Evolutionary conservation across 1,139 yeast genomes (phyloP).

Genomic region (Yamadazyma sp.): DNA sequence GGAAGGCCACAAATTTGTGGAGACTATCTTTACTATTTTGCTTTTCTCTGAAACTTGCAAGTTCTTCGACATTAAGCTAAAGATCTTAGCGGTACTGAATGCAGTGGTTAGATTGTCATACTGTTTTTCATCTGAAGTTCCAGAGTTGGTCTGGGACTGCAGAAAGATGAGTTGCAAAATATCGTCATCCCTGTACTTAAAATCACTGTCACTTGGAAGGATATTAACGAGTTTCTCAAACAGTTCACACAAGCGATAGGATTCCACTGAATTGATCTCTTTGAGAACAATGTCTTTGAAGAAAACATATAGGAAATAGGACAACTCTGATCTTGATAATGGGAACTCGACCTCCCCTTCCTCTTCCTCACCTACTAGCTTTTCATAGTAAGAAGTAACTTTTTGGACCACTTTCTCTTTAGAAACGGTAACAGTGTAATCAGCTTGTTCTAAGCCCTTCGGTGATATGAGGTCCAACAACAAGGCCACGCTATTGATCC

Average conservation of each 20-base stretch:
- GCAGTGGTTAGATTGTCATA: slow-evolving; percentile 26
- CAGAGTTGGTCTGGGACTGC: slow-evolving; percentile 16
- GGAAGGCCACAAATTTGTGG: slow-evolving; percentile 48
- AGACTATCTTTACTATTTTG: slow-evolving; percentile 21
- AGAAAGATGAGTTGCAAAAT: slow-evolving; percentile 32
- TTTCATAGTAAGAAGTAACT: slow-evolving; percentile 21
- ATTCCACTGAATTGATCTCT: slow-evolving; percentile 20
- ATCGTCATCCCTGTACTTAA: slow-evolving; percentile 13
- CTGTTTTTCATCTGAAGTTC: slow-evolving; percentile 14
- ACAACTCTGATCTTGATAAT: slow-evolving; percentile 42
- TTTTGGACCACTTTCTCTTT: slow-evolving; percentile 15
- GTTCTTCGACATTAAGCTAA: slow-evolving; percentile 33
- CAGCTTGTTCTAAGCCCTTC: slow-evolving; percentile 21
- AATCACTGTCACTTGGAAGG: slow-evolving; percentile 21
- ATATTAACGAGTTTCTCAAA: slow-evolving; percentile 37
- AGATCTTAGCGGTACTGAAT: slow-evolving; percentile 49
- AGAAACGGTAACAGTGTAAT: background rate
- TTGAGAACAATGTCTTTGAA: slow-evolving; percentile 33
- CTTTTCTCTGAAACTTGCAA: slow-evolving; percentile 27
- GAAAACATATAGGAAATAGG: slow-evolving; percentile 38
- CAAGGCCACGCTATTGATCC: slow-evolving; percentile 27
- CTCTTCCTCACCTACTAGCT: slow-evolving; percentile 11
- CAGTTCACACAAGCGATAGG: slow-evolving; percentile 35
- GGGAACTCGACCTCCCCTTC: slow-evolving; percentile 34
- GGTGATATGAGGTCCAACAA: slow-evolving; percentile 56